Evolutionary conservation across 306 rosid genomes (phyloP).

Genomic region (Styphnolobium japonicum): DNA sequence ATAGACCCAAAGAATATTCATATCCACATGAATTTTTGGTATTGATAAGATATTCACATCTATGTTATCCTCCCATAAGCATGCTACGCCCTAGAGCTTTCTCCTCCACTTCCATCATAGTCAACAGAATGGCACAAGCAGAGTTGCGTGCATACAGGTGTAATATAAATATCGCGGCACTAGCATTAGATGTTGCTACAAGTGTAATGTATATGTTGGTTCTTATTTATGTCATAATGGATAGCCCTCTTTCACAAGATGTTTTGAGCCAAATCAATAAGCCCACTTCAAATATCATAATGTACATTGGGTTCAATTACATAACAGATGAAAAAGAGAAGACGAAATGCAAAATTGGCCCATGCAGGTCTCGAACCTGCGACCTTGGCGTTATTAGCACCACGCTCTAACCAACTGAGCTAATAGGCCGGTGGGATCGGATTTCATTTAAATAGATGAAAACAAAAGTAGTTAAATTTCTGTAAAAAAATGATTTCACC

Average conservation of each 20-base stretch:
- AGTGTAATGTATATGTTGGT: too few species aligned
- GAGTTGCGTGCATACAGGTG: background rate
- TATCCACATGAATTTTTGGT: background rate
- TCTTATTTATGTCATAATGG: too few species aligned
- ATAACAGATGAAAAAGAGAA: too few species aligned
- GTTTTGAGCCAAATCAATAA: too few species aligned
- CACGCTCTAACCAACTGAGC: background rate
- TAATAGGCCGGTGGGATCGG: background rate
- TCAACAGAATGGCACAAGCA: background rate
- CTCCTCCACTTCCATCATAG: background rate
- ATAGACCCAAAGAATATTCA: background rate
- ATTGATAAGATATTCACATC: background rate
- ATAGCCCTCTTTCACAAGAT: too few species aligned
- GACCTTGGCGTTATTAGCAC: conserved; percentile 1
- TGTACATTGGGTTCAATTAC: background rate
- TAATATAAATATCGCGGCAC: too few species aligned
- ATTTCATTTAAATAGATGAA: too few species aligned
- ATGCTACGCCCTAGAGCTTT: background rate
- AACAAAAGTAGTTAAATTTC: too few species aligned
- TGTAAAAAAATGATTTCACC: too few species aligned
- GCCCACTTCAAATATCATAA: too few species aligned
- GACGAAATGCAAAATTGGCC: too few species aligned
- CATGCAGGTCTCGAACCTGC: conserved; percentile 5
- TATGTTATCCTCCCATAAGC: background rate
- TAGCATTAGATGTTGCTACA: too few species aligned